A percentile compares a stretch with the other conserved stretches of the same genome.
phyloP scores from a whole-genome alignment of 2,329 filamentous ascomycete species.

The Phyllosticta ampelicida region DNA sequence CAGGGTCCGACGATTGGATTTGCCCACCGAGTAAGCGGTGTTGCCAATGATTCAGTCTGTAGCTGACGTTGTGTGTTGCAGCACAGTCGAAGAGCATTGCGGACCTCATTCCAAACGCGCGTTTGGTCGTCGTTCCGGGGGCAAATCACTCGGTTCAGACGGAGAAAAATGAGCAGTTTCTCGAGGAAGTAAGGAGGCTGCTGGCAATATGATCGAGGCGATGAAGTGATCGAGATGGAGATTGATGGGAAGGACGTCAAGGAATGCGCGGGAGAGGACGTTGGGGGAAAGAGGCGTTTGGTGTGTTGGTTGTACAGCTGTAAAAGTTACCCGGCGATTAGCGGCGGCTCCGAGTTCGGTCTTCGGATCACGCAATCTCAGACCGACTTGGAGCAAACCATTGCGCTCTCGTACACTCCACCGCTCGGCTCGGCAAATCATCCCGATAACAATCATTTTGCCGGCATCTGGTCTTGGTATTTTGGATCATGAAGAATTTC shows the following conservation, averaged over 20 bases:
- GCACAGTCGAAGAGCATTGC: slow-evolving; percentile 24
- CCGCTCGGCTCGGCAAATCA: background rate
- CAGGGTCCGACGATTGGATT: slow-evolving; percentile 32
- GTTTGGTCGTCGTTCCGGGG: slow-evolving; percentile 20
- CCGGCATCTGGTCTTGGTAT: background rate
- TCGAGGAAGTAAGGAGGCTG: slow-evolving; percentile 10
- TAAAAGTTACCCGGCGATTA: background rate
- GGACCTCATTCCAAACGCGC: slow-evolving; percentile 17
- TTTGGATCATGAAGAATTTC: background rate
- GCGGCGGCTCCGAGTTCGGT: background rate
- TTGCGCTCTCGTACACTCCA: background rate
- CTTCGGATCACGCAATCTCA: background rate
- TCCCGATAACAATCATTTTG: background rate
- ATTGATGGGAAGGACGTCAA: no score
- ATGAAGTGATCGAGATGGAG: no score
- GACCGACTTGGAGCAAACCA: background rate
- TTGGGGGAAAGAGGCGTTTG: no score
- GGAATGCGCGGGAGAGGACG: no score
- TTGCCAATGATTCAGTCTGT: background rate
- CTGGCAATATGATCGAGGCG: background rate
- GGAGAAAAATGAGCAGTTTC: slow-evolving; percentile 25
- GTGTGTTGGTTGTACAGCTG: background rate
- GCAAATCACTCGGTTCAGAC: slow-evolving; percentile 30
- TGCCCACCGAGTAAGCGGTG: slow-evolving; percentile 18
- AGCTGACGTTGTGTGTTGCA: background rate